Percentiles rank a stretch among this genome's conserved stretches.
phyloP scores from a whole-genome alignment of 768 basidiomycete species.

The Rhizopogon roseolus region DNA sequence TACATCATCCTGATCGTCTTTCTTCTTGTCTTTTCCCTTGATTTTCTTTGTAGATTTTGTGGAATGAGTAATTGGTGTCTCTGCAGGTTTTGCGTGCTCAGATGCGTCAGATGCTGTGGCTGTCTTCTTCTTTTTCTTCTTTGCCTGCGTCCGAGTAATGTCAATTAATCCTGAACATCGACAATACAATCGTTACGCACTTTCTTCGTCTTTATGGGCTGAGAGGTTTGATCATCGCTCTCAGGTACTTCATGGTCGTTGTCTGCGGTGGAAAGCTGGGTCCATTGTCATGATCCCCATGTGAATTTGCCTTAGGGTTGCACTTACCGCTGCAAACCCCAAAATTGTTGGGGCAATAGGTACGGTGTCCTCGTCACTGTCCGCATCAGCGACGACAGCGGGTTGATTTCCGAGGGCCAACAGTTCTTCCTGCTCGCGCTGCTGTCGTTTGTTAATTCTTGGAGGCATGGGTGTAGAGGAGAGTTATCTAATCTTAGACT shows the following conservation, averaged over 20 bases:
- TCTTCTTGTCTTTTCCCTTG: constrained; percentile 58
- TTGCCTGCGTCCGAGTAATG: constrained; percentile 19
- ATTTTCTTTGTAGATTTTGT: constrained; percentile 56
- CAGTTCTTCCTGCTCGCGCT: constrained; percentile 80
- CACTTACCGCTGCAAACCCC: constrained; percentile 44
- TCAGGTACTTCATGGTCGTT: constrained; percentile 15
- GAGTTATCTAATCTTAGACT: too few relatives aligned
- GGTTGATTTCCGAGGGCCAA: constrained; percentile 40
- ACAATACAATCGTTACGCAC: constrained; percentile 4
- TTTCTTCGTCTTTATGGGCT: constrained; percentile 19
- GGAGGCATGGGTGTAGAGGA: constrained; percentile 57
- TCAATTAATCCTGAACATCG: neutral
- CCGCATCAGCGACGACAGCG: constrained; percentile 9
- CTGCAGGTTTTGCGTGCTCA: constrained; percentile 4
- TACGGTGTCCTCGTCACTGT: constrained; percentile 32
- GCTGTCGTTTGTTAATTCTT: constrained; percentile 79
- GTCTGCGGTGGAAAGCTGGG: constrained; percentile 39
- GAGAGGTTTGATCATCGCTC: constrained; percentile 15
- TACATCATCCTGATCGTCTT: constrained; percentile 68
- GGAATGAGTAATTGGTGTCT: constrained; percentile 5
- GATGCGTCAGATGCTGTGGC: constrained; percentile 2
- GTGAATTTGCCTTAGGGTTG: constrained; percentile 1
- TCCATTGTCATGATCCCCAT: constrained; percentile 14
- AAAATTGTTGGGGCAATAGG: constrained; percentile 7
- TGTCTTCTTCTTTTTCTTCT: constrained; percentile 39